Evolutionary conservation across 2,329 filamentous ascomycete species (phyloP).

Genomic region (Chaetothyriales sp.): DNA sequence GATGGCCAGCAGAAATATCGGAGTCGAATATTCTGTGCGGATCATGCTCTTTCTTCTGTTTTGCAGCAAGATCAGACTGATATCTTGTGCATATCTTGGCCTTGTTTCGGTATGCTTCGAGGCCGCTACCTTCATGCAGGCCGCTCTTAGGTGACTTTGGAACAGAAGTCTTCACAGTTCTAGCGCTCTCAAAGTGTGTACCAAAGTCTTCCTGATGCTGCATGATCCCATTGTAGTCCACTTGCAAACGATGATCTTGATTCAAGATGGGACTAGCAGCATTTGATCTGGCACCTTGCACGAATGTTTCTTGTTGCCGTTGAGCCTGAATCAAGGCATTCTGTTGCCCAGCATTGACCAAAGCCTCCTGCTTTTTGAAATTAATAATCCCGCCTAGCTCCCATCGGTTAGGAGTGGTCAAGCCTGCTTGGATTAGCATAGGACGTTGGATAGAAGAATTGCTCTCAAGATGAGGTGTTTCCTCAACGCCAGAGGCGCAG

Average conservation of each 20-base stretch:
- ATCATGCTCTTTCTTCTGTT: neutral
- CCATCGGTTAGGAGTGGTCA: neutral
- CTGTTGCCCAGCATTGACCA: neutral
- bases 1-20: neutral
- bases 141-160: neutral
- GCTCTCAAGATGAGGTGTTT: neutral
- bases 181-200: neutral
- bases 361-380: neutral
- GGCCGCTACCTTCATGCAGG: slow-evolving; percentile 21
- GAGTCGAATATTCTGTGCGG: neutral
- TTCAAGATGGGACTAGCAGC: neutral
- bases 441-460: neutral
- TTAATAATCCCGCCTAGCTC: neutral
- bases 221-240: neutral
- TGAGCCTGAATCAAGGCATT: too few relatives aligned
- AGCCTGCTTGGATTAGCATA: neutral
- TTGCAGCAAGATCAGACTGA: neutral
- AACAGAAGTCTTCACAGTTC: neutral
- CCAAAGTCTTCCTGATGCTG: neutral
- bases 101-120: slow-evolving; percentile 17
- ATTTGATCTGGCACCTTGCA: too few relatives aligned
- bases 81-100: neutral
- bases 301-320: too few relatives aligned
- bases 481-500: neutral
- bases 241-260: neutral